Evolutionary conservation across 2,329 filamentous ascomycete genomes (phyloP).

Genomic region (Pyrenophora teres): DNA sequence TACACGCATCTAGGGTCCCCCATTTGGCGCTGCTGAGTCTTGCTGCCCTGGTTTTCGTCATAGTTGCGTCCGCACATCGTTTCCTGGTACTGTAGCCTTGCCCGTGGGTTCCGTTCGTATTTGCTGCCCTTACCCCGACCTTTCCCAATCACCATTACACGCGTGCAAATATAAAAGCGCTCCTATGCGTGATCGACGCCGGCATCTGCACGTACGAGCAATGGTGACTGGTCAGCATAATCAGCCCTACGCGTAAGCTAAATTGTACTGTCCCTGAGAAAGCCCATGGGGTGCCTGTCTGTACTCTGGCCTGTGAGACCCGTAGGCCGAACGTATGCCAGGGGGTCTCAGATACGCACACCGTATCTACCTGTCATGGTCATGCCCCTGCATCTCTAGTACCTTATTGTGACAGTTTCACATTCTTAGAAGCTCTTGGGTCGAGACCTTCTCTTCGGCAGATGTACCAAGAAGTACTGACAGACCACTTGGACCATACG

Average conservation of each 20-base stretch:
- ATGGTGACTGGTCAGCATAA: slow-evolving; percentile 5
- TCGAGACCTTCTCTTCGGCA: slow-evolving; percentile 2
- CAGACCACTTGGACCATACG: neutral
- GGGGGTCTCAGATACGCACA: slow-evolving; percentile 7
- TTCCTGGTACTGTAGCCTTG: too few species aligned
- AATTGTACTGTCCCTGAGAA: neutral
- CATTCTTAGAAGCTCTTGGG: neutral
- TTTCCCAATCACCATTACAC: too few species aligned
- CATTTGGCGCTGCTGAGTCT: too few species aligned
- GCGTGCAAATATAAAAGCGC: too few species aligned
- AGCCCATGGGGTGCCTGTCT: neutral
- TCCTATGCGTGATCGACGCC: slow-evolving; percentile 9
- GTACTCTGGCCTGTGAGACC: neutral
- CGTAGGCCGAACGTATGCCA: neutral
- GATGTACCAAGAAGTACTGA: neutral
- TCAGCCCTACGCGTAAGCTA: slow-evolving; percentile 9
- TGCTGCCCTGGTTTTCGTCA: too few species aligned
- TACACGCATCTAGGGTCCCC: too few species aligned
- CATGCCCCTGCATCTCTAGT: slow-evolving; percentile 3
- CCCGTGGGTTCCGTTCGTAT: too few species aligned
- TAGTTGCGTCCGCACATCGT: too few species aligned
- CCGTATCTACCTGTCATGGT: neutral
- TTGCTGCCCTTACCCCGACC: too few species aligned
- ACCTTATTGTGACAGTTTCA: neutral
- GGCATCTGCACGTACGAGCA: neutral